Evolutionary conservation across 768 basidiomycete species (phyloP), one percentile per base, ranked within the genome.

Genomic region (Dacryopinax spathularia): DNA sequence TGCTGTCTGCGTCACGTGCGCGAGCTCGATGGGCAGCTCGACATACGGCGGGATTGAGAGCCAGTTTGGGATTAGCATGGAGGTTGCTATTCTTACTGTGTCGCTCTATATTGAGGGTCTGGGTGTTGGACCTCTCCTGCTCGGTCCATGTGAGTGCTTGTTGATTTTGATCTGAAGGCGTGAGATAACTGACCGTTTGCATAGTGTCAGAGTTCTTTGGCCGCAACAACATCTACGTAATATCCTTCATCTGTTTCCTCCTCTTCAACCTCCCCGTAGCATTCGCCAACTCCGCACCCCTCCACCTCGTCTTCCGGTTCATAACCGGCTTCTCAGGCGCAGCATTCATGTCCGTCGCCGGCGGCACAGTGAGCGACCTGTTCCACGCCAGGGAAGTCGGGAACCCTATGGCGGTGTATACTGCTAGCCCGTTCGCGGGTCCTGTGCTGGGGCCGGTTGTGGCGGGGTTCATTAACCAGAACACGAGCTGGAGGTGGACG

Each of bases 401-500:
- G 6, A 7, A 79, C 59, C 82, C 84, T 1, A 83, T 86, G 82
- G 79, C 79, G 10, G 68, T 84, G 2, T 84, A 81, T 64, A 79
- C 79, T 1, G 71, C 79, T 9, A 76, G 76, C 3, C 82, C 83
- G 0, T 85, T 86, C 71, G 71, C 84, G 13, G 82, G 83, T 1
- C 81, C 82, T 2, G 77, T 82, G 1, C 66, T 84, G 69, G 69
- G 85, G 68, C 86, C 86, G 4, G 66, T 87, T 35, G 73, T 86
- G 36, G 72, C 79, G 33, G 86, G 84, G 83, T 85, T 62, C 48
- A 61, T 67, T 43, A 67, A 60, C 29, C 66, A 87, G 81, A 76
- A 84, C 67, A 66, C 79, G 1, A 68, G 78, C 56, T 88, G 87
- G 87, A 74, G 86, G 65, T 91, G 89, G 89, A 88, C 88, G 0